A percentile compares a stretch with the other conserved stretches of the same genome.
Conservation (phyloP, 2,329 filamentous ascomycete species). For the Monilinia vaccinii-corymbosi region DNA sequence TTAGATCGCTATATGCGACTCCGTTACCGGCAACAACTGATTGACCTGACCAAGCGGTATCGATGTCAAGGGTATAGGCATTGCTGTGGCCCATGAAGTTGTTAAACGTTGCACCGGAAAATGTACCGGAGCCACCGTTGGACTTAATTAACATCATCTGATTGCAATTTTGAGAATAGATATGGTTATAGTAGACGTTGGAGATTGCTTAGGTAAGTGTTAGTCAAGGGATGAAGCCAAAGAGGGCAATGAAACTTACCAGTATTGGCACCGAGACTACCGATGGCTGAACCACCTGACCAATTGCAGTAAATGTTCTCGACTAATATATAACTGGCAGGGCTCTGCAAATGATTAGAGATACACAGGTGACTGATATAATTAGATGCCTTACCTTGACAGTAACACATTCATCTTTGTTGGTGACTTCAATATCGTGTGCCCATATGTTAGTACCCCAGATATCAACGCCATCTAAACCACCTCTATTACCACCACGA, state of each 20-base stretch:
- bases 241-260: constrained; percentile 13
- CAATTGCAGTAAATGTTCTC: constrained; percentile 55
- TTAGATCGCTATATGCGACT: constrained; percentile 42
- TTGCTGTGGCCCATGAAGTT: constrained; percentile 53
- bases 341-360: constrained; percentile 32
- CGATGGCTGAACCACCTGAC: constrained; percentile 50
- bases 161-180: constrained; percentile 50
- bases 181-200: constrained; percentile 44
- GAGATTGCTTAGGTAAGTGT: constrained; percentile 33
- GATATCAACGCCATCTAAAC: constrained; percentile 48
- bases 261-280: constrained; percentile 41
- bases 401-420: constrained; percentile 53
- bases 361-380: neutral
- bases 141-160: constrained; percentile 56
- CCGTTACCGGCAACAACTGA: constrained; percentile 37
- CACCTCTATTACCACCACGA: constrained; percentile 41
- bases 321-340: constrained; percentile 46
- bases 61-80: constrained; percentile 48
- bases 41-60: constrained; percentile 44
- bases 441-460: constrained; percentile 47
- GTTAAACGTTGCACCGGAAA: constrained; percentile 41
- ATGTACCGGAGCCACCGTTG: constrained; percentile 45
- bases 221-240: neutral
- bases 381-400: constrained; percentile 33
- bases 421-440: constrained; percentile 52